A percentile compares a stretch with the other conserved stretches of the same genome.
These are phyloP conservation scores for Podila horticola DNA, from an alignment of 192 early-diverging fungal species.

Conservation along the genomic window DNA sequence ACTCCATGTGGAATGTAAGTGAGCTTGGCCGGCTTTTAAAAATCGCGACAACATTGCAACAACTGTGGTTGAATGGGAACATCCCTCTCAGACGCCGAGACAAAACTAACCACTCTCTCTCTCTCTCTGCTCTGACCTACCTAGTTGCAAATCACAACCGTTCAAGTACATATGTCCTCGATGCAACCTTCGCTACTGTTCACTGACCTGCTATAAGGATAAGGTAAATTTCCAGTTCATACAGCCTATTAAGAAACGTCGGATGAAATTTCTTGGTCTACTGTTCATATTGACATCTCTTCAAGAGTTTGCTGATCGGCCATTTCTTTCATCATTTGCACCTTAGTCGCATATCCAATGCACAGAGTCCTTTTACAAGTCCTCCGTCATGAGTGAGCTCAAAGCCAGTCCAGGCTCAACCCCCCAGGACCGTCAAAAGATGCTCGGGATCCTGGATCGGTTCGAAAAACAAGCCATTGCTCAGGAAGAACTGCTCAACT, in stretches of 20 bases:
- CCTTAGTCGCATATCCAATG: slow-evolving; percentile 56
- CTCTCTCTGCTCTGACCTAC: not conserved
- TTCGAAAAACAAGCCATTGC: slow-evolving; percentile 57
- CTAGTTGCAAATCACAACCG: slow-evolving; percentile 65
- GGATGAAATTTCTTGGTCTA: no score
- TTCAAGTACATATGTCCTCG: slow-evolving; percentile 74
- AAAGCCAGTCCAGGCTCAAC: slow-evolving; percentile 43
- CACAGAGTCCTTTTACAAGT: slow-evolving; percentile 71
- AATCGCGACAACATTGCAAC: not conserved
- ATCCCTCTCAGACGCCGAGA: not conserved
- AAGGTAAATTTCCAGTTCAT: slow-evolving; percentile 31
- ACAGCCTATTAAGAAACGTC: no score
- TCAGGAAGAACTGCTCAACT: slow-evolving; percentile 16
- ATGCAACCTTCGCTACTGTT: slow-evolving; percentile 76
- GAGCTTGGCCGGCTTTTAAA: not conserved
- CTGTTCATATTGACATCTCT: no score
- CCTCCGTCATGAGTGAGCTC: slow-evolving; percentile 64
- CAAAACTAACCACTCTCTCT: not conserved
- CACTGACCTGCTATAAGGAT: slow-evolving; percentile 69
- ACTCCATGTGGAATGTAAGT: slow-evolving; percentile 48
- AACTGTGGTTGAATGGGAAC: not conserved
- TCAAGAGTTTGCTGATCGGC: slow-evolving; percentile 22
- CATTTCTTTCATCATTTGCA: not conserved
- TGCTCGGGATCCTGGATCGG: slow-evolving; percentile 60
- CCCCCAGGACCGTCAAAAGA: slow-evolving; percentile 58